Evolutionary conservation across 2,329 filamentous ascomycete species (phyloP), one percentile per base, ranked within the genome.

Genomic region (Dactylellina sp.): DNA sequence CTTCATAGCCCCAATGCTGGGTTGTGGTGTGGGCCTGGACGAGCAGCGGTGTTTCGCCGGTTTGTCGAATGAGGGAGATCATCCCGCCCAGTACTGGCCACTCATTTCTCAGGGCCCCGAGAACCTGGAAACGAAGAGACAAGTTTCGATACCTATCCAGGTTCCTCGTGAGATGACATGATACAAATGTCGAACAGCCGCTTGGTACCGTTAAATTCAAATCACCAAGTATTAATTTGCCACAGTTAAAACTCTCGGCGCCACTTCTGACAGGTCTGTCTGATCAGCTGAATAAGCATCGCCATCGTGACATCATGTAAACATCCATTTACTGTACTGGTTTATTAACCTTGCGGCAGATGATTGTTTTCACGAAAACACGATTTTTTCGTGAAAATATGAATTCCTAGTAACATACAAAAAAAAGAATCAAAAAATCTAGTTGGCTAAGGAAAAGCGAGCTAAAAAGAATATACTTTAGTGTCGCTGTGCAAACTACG

Each of bases 41-140:
- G 42, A 22, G 44, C 20, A 22, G 14, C 24, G 39, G 18, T 7
- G 11, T 16, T 46, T 7, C 50, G 24, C 32, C 32, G 20, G 52
- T 66, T 50, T 57, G 46, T 53, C 63, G 9, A 68, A 53, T 55
- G 20, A 49, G 18, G 35, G 46, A 55, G 53, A 53, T 59, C 59
- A 42, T 64, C 57, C 57, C 50, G 59, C 53, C 42, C 32, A 62
- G 59, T 47, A 28, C 25, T 18, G 28, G 32, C 49, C 42, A 28
- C 4, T 40, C 47, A 37, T 35, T 49, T 49, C 56, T 44, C 22
- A 47, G 24, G n/a, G 60, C 49, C 47, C 66, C 59, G 57, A 40
- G 42, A 71, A 40, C 66, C 52, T 32, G 59, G 66, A 60, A 71
- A 59, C 53, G 63, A 60, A 46, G 37, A 18, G 20, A 46, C 46